A percentile compares a stretch with the other conserved stretches of the same genome.
Evolutionary conservation across 2,329 filamentous ascomycete species (phyloP).

Genomic region (Penicillium oxalicum): DNA sequence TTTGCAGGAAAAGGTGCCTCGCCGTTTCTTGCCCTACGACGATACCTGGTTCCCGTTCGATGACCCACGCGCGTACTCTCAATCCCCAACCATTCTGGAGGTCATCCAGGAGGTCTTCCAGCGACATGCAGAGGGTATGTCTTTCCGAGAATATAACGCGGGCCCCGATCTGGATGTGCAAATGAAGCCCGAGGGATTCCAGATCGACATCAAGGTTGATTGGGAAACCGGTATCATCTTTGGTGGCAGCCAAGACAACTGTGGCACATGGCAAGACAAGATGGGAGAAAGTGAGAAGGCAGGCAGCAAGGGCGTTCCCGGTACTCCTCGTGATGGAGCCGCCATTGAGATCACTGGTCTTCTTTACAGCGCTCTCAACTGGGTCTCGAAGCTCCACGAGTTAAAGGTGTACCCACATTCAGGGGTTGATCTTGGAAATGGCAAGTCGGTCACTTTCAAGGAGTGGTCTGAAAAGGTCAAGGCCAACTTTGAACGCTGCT

Average conservation of each 20-base stretch:
- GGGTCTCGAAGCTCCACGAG: conserved; percentile 64
- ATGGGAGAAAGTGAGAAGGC: conserved; percentile 97
- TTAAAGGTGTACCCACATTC: conserved; percentile 66
- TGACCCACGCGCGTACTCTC: conserved; percentile 79
- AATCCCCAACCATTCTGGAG: conserved; percentile 75
- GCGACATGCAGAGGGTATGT: conserved; percentile 81
- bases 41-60: conserved; percentile 86
- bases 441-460: conserved; percentile 59
- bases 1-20: conserved; percentile 68
- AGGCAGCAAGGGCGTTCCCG: conserved; percentile 85
- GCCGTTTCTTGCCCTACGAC: conserved; percentile 89
- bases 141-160: conserved; percentile 91
- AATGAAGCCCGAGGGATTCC: conserved; percentile 88
- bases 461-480: conserved; percentile 79
- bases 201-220: conserved; percentile 84
- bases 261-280: conserved; percentile 99
- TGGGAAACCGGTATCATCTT: conserved; percentile 89
- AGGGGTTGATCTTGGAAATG: conserved; percentile 62
- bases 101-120: conserved; percentile 91
- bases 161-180: conserved; percentile 82
- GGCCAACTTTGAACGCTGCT: conserved; percentile 83
- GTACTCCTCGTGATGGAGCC: conserved; percentile 92
- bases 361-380: conserved; percentile 79
- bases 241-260: conserved; percentile 89
- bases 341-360: conserved; percentile 93